These are phyloP conservation scores for Ganoderma resinaceum DNA, from an alignment of 1,284 basidiomycete genomes.

Conservation along the genomic window DNA sequence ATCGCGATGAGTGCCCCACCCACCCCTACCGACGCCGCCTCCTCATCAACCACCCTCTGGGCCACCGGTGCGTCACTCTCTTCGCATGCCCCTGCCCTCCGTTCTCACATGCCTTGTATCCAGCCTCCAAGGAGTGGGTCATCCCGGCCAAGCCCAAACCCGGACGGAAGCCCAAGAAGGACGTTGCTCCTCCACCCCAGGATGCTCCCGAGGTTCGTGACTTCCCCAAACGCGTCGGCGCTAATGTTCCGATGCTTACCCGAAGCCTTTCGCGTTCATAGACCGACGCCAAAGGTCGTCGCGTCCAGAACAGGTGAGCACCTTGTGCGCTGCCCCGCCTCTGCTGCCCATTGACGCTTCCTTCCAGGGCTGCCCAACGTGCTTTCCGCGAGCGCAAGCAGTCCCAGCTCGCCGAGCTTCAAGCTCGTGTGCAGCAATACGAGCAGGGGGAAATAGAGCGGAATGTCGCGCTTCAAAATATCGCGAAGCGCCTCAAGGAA, in stretches of 20 bases:
- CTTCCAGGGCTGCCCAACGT: slow-evolving; percentile 82
- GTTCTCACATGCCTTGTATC: slow-evolving; percentile 41
- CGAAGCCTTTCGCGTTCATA: slow-evolving; percentile 33
- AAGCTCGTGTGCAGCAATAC: slow-evolving; percentile 85
- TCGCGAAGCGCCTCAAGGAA: slow-evolving; percentile 87
- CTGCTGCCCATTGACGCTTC: slow-evolving; percentile 2
- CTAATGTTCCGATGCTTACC: slow-evolving; percentile 32
- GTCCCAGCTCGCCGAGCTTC: slow-evolving; percentile 88
- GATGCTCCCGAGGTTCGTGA: slow-evolving; percentile 56
- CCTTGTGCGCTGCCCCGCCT: slow-evolving; percentile 17
- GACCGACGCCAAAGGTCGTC: slow-evolving; percentile 65
- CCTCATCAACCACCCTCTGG: slow-evolving; percentile 58
- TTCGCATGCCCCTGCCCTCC: slow-evolving; percentile 29
- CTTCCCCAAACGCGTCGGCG: slow-evolving; percentile 21
- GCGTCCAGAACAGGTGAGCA: slow-evolving; percentile 77
- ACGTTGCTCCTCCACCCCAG: slow-evolving; percentile 46
- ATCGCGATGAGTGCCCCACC: slow-evolving; percentile 38
- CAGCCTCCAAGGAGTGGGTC: slow-evolving; percentile 91
- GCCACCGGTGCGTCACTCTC: slow-evolving; percentile 49
- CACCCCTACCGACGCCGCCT: slow-evolving; percentile 37
- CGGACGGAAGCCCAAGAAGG: slow-evolving; percentile 88
- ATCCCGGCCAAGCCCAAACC: slow-evolving; percentile 91
- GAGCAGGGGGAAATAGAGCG: slow-evolving; percentile 92
- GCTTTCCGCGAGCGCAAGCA: slow-evolving; percentile 93
- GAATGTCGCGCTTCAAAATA: slow-evolving; percentile 85